phyloP scores from a whole-genome alignment of 768 basidiomycete genomes.

The Boletus barrowsii region DNA sequence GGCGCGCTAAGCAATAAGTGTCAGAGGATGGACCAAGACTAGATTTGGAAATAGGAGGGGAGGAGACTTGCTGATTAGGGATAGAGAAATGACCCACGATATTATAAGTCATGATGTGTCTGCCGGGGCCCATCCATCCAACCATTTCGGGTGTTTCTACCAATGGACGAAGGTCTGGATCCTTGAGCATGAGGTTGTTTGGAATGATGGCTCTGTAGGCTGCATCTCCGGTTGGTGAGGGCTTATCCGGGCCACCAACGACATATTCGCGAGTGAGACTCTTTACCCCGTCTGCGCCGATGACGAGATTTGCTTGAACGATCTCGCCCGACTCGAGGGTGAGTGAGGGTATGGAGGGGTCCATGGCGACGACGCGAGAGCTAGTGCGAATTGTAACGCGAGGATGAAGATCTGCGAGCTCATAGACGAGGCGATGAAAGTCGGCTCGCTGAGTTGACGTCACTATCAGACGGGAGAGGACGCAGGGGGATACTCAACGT shows the following conservation, averaged over 20 bases:
- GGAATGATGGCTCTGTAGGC: slow-evolving; percentile 58
- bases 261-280: slow-evolving; percentile 47
- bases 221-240: slow-evolving; percentile 58
- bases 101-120: slow-evolving; percentile 45
- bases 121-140: slow-evolving; percentile 55
- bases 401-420: slow-evolving; percentile 36
- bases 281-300: slow-evolving; percentile 54
- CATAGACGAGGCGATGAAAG: slow-evolving; percentile 39
- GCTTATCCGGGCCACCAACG: slow-evolving; percentile 44
- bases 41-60: too few relatives aligned
- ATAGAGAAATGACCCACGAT: slow-evolving; percentile 33
- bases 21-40: background rate
- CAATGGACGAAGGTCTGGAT: slow-evolving; percentile 50
- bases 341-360: slow-evolving; percentile 33
- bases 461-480: background rate
- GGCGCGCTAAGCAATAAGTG: slow-evolving; percentile 21
- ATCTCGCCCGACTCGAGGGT: slow-evolving; percentile 42
- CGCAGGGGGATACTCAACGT: slow-evolving; percentile 25
- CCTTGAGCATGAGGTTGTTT: slow-evolving; percentile 40
- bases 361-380: slow-evolving; percentile 35
- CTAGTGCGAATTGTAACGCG: slow-evolving; percentile 33
- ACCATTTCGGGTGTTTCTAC: slow-evolving; percentile 53
- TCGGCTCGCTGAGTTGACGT: slow-evolving; percentile 39
- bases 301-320: slow-evolving; percentile 42
- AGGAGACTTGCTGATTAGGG: too few relatives aligned